Evolutionary conservation across 805 yeast genomes (phyloP), one percentile per base, ranked within the genome.

Genomic region (Candida xiaguanensis): DNA sequence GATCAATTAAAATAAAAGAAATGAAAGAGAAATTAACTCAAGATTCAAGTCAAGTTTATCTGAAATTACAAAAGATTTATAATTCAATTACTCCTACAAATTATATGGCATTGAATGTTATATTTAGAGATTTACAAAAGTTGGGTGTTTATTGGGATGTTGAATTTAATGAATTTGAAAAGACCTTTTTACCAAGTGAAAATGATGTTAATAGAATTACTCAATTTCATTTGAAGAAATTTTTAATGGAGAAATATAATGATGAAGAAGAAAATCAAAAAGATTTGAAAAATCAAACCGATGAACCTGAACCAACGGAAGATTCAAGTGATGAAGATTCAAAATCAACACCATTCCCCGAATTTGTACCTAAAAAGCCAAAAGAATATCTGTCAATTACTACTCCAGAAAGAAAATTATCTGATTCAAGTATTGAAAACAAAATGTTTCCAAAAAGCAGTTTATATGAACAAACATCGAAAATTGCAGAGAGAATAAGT

Each of bases 161-260:
- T 16, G 95, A 83, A 41, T 89, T 93, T 51, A 73, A 78, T 26
- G 84, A 78, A 6, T 91, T 93, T 63, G 97, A 86, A 43, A 73
- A 74, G 31, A 72, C 72, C 15, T 93, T 75, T 54, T 72, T 91
- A 43, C 98, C 98, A 1, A 80, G 95, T 7, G 98, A 93, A 58
- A 86, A 82, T 52, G 99, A 93, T 70, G 85, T 93, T 48, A 81
- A 95, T 4, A 73, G 87, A 46, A 85, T 93, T 31, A 90, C 99
- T 1, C 85, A 95, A 3, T 82, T 82, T 50, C 98, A 91, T 55
- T 65, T 91, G 51, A 78, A 81, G 44, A 84, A 82, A 48, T 70
- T 90, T 35, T 80, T 91, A 48, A 61, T 77, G 51, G 89, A 80
- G 40, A 72, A 70, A 40, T 60, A 67, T 29, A 50, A 53, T 22